phyloP scores from a whole-genome alignment of 2,329 filamentous ascomycete species.

The Graphium sp. region DNA sequence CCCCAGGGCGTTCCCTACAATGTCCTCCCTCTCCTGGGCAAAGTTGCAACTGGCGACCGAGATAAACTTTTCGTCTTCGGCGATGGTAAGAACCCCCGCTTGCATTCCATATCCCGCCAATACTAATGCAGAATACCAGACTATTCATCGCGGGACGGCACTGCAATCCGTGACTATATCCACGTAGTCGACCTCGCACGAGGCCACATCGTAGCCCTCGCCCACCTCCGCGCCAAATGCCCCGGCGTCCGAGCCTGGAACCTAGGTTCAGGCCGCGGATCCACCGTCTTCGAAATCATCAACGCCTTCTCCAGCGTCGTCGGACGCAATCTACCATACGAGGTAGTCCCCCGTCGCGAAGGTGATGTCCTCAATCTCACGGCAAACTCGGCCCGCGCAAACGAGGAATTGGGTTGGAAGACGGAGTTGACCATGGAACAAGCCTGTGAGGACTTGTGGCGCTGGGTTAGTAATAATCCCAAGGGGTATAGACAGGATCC shows the following conservation, averaged over 20 bases:
- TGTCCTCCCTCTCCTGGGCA: conserved; percentile 79
- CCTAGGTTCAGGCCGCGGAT: conserved; percentile 82
- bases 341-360: conserved; percentile 65
- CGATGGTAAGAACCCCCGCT: conserved; percentile 45
- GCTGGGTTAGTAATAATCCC: conserved; percentile 94
- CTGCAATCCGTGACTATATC: conserved; percentile 95
- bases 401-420: conserved; percentile 83
- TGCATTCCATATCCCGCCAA: not conserved
- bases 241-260: conserved; percentile 95
- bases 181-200: conserved; percentile 81
- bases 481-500: conserved; percentile 85
- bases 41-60: conserved; percentile 88
- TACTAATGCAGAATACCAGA: conserved; percentile 36
- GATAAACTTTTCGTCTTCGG: conserved; percentile 92
- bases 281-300: conserved; percentile 95
- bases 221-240: conserved; percentile 68
- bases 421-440: conserved; percentile 81
- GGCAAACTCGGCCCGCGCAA: conserved; percentile 74
- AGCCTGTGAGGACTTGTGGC: conserved; percentile 88
- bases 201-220: conserved; percentile 77
- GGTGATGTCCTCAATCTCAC: conserved; percentile 93
- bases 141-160: conserved; percentile 80
- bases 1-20: conserved; percentile 93
- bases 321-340: conserved; percentile 70
- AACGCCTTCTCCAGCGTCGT: conserved; percentile 82